Base-by-base conservation (phyloP, 352 stramenopile species). In the Globisporangium recalcitrans region DNA sequence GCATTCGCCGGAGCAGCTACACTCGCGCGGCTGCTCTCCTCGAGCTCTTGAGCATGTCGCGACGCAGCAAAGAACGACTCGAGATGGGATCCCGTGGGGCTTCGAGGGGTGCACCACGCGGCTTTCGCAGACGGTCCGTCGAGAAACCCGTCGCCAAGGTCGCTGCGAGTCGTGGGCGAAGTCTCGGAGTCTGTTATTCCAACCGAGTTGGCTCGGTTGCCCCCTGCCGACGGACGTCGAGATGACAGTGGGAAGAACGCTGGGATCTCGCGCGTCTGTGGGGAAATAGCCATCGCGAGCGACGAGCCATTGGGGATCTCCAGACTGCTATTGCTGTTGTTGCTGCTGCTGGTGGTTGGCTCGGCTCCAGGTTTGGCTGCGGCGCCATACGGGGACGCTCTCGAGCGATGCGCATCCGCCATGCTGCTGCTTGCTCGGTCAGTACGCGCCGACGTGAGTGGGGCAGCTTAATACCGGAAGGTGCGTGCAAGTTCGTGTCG, bases 51-150 rank as follows among this genome's bases (percentile, higher is more conserved):
- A 7, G 22, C 31, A 4, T 44, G 36, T 7, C 8, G 63, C 26
- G 26, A 64, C 19, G 14, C 34, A 14, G 31, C 63, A 57, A 87
- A 85, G 55, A 87, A 82, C 16, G 67, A 67, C 1, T 64, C 64
- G 29, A 77, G 62, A 22, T 72, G 72, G 13, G 72, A 77, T 16
- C 48, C 38, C 19, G 55, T 55, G 13, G 71, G 67, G 59, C 65
- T 77, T n/a, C 81, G 73, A 9, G 78, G 81, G 2, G 81, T 88
- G 48, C 72, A 80, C 81, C 78, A 88, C 5, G 81, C 78, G 4
- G 70, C 48, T 66, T 84, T 89, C 0, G 71, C 60, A 2, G 60
- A 66, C 1, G 68, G 64, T 1, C 69, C 65, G 10, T 69, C 70
- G 4, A 66, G 14, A 24, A 53, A 51, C 3, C 9, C 55, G 5